phyloP scores from a whole-genome alignment of 495 filamentous ascomycete genomes.

The Penicillium argentinense region DNA sequence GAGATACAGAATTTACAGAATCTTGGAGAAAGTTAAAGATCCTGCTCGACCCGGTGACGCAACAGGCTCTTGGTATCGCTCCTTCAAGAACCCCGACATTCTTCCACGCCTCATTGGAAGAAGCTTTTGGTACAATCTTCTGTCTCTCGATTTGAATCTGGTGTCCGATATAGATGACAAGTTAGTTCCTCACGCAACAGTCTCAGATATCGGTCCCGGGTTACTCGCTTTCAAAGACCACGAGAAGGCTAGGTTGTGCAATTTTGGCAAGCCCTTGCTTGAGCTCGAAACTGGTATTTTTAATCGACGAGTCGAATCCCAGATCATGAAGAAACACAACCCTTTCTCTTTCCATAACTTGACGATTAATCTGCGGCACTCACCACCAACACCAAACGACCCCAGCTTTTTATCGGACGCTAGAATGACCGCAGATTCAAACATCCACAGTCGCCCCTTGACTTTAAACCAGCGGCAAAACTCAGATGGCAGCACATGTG shows the following conservation, averaged over 20 bases:
- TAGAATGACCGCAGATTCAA: too few relatives aligned
- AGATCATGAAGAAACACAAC: too few relatives aligned
- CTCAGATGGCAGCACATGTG: neutral
- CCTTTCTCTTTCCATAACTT: too few relatives aligned
- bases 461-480: too few relatives aligned
- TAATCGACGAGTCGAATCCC: neutral
- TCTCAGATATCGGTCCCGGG: conserved; percentile 15
- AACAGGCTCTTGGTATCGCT: too few relatives aligned
- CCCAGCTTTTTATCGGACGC: neutral
- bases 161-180: neutral
- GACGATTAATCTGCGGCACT: neutral
- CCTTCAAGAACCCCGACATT: too few relatives aligned
- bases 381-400: neutral
- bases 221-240: conserved; percentile 14
- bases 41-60: conserved; percentile 10
- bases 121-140: conserved; percentile 32
- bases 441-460: neutral
- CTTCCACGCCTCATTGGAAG: conserved; percentile 37
- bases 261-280: neutral
- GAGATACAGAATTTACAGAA: conserved; percentile 25
- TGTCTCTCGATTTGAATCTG: neutral
- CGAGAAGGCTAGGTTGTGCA: conserved; percentile 5
- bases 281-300: neutral
- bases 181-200: neutral
- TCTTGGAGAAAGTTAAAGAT: conserved; percentile 4